Base-by-base conservation (phyloP, 805 yeast species). In the Hanseniaspora pseudoguilliermondii region DNA sequence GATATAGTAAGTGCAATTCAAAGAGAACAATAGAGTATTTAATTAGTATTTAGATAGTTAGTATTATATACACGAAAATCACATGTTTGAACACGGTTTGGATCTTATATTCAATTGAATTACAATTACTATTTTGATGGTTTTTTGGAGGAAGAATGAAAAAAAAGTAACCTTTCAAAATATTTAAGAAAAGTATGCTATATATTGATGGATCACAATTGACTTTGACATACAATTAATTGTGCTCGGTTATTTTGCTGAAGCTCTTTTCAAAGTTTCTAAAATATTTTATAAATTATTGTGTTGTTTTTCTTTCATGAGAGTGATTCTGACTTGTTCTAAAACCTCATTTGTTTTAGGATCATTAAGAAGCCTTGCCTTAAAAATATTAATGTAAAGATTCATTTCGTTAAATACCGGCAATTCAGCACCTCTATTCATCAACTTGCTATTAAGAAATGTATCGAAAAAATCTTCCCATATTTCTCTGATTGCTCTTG, bases 1-100 rank as follows among this genome's bases (percentile, higher is more conserved):
- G 98, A 93, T 69, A 93, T 93, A 61, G 98, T 93, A 44, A 84
- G 95, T 69, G 98, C 97, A 62, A 95, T 89, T 32, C 83, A 96
- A 64, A 83, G 76, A 58, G 70, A 68, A 55, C 72, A 69, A 59
- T 59, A 63, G 58, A 56, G 27, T 20, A 20, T 5, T 1, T 53
- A 38, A 43, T 21, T 21, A 40, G 11, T 2, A 13, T 10, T 32
- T 32, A 32, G 5, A 32, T 32, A 32, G 35, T 7, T 3, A 32
- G 2, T 32, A 29, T 11, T 32, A 29, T 32, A 32, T 32, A 11
- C 35, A 32, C 35, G 15, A 32, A 2, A 7, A 32, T 32, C 15
- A 32, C 35, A 32, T 11, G 11, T 32, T 32, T 32, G 7, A 32
- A 32, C 35, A 32, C 35, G 35, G 15, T 32, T 32, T 32, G 15